phyloP scores from a whole-genome alignment of 129 eudicot species.

The Pittosporum tobira region DNA sequence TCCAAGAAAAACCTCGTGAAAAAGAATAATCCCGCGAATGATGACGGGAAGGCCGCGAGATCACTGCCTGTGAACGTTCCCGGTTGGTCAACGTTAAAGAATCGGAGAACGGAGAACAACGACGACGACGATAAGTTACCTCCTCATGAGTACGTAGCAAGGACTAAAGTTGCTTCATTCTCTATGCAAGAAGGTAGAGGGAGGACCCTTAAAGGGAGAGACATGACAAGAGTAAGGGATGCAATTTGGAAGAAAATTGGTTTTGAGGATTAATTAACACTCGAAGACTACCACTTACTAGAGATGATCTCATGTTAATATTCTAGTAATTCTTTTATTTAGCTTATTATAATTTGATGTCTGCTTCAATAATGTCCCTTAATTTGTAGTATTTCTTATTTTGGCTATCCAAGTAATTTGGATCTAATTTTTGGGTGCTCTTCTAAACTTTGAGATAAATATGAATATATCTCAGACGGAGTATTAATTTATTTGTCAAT shows the following conservation, averaged over 20 bases:
- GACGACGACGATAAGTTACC: conserved; percentile 19
- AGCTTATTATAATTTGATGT: too few species aligned
- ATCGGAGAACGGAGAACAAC: neutral
- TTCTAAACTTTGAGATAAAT: too few species aligned
- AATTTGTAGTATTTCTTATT: too few species aligned
- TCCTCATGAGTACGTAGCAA: conserved; percentile 49
- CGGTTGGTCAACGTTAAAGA: conserved; percentile 38
- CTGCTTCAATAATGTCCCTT: too few species aligned
- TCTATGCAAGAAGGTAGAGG: conserved; percentile 48
- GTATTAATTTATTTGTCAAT: too few species aligned
- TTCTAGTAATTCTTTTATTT: too few species aligned
- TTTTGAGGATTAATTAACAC: conserved; percentile 39
- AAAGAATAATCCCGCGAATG: neutral
- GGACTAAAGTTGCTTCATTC: conserved; percentile 29
- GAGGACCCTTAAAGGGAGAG: conserved; percentile 50
- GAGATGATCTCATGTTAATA: too few species aligned
- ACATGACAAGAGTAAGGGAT: conserved; percentile 38
- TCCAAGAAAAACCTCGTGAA: neutral
- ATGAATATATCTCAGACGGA: too few species aligned
- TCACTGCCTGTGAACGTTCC: conserved; percentile 43
- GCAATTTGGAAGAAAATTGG: conserved; percentile 53
- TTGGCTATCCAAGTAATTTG: too few species aligned
- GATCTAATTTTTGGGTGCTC: too few species aligned
- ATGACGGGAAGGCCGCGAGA: conserved; percentile 1
- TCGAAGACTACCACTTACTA: too few species aligned